Percentiles rank a stretch among this genome's conserved stretches.
Evolutionary conservation across 768 basidiomycete genomes (phyloP).

Genomic region (Suillus alpinus): DNA sequence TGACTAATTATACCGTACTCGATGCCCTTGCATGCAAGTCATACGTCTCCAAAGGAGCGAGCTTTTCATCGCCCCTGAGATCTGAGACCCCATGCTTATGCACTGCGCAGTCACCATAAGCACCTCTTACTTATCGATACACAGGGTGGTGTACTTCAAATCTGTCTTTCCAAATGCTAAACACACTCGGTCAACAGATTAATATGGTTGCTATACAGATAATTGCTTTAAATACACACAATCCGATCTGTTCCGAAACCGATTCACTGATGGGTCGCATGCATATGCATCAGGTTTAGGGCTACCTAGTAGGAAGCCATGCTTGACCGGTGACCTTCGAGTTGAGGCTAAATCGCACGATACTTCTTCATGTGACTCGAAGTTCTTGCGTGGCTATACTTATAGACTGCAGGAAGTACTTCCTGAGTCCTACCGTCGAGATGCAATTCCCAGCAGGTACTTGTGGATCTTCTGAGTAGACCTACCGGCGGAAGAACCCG

Average conservation of each 20-base stretch:
- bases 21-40: not conserved
- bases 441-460: no score
- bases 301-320: no score
- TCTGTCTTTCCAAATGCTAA: no score
- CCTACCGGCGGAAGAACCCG: no score
- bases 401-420: no score
- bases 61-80: not conserved
- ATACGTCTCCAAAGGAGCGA: not conserved
- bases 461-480: no score
- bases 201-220: not conserved
- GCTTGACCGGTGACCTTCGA: no score
- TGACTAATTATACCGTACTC: not conserved
- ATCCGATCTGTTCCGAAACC: not conserved
- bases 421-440: no score
- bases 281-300: no score
- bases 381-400: no score
- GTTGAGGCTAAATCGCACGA: no score
- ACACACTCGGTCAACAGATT: not conserved
- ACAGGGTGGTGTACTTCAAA: not conserved
- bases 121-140: not conserved
- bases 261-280: not conserved
- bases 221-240: not conserved
- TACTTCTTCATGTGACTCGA: no score
- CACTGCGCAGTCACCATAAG: not conserved
- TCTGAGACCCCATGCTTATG: not conserved